Evolutionary conservation across 2,329 filamentous ascomycete species (phyloP), one percentile per base, ranked within the genome.

Genomic region (Ophiocordyceps sinensis): DNA sequence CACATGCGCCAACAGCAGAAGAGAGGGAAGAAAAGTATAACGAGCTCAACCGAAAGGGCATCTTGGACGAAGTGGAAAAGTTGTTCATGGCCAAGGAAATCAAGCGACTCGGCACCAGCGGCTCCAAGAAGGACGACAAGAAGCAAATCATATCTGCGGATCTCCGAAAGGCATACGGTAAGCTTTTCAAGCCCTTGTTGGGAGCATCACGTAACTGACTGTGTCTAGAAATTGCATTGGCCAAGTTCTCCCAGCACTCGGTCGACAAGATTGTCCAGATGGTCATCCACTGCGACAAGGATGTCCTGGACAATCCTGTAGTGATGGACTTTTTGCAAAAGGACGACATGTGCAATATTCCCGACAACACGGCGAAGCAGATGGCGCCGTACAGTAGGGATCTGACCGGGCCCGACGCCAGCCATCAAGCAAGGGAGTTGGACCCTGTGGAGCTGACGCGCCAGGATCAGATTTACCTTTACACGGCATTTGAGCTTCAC

Each of bases 81-180:
- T 71, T 96, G 34, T 98, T 98, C 66, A 77, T 93, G 75, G 89
- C 91, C 41, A 96, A 95, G 64, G 91, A 98, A 61, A 89, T 87
- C 64, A 95, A 93, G 66, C 75, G 81, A 48, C 69, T 96, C 53
- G 85, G 86, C 47, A 74, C 76, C 51, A 73, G 75, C 47, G 58
- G 64, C 42, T 75, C 77, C 51, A 85, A 86, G 63, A 88, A 88
- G 65, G 81, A 85, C 55, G 89, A 95, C 58, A 96, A 96, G 77
- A 96, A 95, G 67, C 87, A 95, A 61, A 79, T 98, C 60, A 94
- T 98, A 55, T 87, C 84, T 38, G 81, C 79, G 49, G 89, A 96
- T 61, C 68, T 96, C 55, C 83, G 84, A 54, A 89, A 89, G 64
- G 85, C 78, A 43, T 93, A 86, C 64, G 84, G 77, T 80, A 68